phyloP scores from a whole-genome alignment of 2,329 filamentous ascomycete genomes.

The Aspergillus sp. region DNA sequence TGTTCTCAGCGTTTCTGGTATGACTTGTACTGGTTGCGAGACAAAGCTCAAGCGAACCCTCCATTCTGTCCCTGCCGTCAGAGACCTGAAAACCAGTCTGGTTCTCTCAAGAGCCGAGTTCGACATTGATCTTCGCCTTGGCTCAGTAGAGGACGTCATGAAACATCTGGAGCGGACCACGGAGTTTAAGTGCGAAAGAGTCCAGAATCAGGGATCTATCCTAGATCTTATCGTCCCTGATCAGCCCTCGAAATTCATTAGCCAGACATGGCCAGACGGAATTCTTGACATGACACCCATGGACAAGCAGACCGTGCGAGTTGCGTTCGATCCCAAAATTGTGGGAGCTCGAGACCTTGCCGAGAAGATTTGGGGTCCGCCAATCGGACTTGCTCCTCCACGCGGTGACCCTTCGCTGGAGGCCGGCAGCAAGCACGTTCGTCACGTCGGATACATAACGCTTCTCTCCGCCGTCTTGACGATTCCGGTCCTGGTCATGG shows the following conservation, averaged over 20 bases:
- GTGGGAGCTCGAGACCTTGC: constrained; percentile 53
- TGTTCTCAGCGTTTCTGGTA: constrained; percentile 61
- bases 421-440: constrained; percentile 45
- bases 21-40: constrained; percentile 74
- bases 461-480: constrained; percentile 56
- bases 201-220: constrained; percentile 48
- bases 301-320: constrained; percentile 35
- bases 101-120: constrained; percentile 67
- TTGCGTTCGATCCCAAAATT: constrained; percentile 46
- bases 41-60: constrained; percentile 57
- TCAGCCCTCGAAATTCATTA: constrained; percentile 37
- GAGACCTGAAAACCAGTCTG: constrained; percentile 63
- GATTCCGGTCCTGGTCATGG: constrained; percentile 65
- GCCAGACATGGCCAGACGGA: constrained; percentile 38
- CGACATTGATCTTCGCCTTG: constrained; percentile 47
- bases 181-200: constrained; percentile 60
- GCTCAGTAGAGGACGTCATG: constrained; percentile 47
- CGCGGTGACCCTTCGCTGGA: constrained; percentile 34
- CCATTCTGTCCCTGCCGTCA: constrained; percentile 45
- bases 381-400: constrained; percentile 43
- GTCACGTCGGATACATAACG: constrained; percentile 44
- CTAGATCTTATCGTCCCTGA: constrained; percentile 53
- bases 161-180: constrained; percentile 51
- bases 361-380: constrained; percentile 29
- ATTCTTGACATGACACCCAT: constrained; percentile 35